phyloP scores from a whole-genome alignment of 345 rosid genomes.

The Clausena lansium region DNA sequence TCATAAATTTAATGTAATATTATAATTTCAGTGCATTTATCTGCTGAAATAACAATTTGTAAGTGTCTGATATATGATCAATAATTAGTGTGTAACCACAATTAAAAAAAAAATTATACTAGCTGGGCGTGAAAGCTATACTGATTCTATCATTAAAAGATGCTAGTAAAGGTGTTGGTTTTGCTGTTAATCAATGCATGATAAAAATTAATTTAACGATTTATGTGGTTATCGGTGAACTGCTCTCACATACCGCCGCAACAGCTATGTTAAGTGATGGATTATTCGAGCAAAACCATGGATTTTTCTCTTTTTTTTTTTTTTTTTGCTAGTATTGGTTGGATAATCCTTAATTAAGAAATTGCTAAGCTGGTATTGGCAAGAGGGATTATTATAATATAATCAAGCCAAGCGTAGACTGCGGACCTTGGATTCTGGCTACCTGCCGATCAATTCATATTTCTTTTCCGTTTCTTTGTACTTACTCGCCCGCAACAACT shows the following conservation, averaged over 20 bases:
- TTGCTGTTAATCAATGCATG: not conserved
- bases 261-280: not conserved
- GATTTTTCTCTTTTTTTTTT: conserved; percentile 12
- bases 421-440: not conserved
- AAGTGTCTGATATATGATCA: no score
- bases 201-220: not conserved
- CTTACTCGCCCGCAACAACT: not conserved
- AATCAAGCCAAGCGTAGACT: not conserved
- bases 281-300: not conserved
- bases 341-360: not conserved
- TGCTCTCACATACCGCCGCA: not conserved
- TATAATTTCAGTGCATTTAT: no score
- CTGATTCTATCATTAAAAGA: not conserved
- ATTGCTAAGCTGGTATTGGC: not conserved
- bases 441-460: not conserved
- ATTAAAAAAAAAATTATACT: no score
- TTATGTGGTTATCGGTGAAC: not conserved
- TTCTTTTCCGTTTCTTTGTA: not conserved
- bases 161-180: not conserved
- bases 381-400: conserved; percentile 4
- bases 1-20: no score
- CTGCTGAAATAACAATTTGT: no score
- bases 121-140: not conserved
- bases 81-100: no score
- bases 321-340: not conserved